A percentile compares a stretch with the other conserved stretches of the same genome.
Conservation (phyloP, 2,329 filamentous ascomycete genomes). For the Fusarium sp. region DNA sequence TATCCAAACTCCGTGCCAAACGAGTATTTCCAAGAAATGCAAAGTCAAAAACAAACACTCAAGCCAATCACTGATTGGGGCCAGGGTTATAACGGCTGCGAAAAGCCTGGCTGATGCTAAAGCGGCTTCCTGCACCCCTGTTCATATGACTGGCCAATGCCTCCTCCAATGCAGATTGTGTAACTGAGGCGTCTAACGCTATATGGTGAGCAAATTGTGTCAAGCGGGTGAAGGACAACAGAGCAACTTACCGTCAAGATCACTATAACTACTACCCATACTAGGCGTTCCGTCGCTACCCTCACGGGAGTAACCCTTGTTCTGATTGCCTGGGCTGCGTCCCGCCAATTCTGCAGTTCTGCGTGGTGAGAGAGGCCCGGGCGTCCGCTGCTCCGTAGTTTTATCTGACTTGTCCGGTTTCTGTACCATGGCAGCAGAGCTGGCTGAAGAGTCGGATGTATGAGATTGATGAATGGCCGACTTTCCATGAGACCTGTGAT, state of each 20-base stretch:
- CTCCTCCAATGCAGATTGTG: slow-evolving; percentile 83
- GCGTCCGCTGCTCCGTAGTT: slow-evolving; percentile 51
- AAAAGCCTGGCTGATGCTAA: slow-evolving; percentile 77
- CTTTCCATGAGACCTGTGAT: slow-evolving; percentile 48
- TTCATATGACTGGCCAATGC: slow-evolving; percentile 71
- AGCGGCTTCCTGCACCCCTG: slow-evolving; percentile 57
- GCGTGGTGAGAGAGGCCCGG: slow-evolving; percentile 68
- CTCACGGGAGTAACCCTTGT: slow-evolving; percentile 66
- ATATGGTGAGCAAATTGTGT: slow-evolving; percentile 8
- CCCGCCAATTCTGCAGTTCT: slow-evolving; percentile 70
- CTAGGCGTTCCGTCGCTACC: slow-evolving; percentile 81
- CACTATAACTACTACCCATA: slow-evolving; percentile 89
- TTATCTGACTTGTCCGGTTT: slow-evolving; percentile 45
- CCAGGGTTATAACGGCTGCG: slow-evolving; percentile 69
- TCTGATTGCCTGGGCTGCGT: slow-evolving; percentile 64
- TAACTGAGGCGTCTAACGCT: slow-evolving; percentile 77
- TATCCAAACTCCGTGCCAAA: slow-evolving; percentile 43
- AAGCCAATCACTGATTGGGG: slow-evolving; percentile 47
- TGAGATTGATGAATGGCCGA: slow-evolving; percentile 61
- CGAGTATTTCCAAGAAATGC: slow-evolving; percentile 12
- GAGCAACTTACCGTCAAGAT: slow-evolving; percentile 74
- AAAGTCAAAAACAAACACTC: not conserved
- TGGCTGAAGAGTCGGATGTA: slow-evolving; percentile 73
- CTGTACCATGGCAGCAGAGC: slow-evolving; percentile 60
- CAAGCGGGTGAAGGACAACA: slow-evolving; percentile 2